These are phyloP conservation scores for Ceratopteris richardii DNA, from an alignment of 75 land plant species.

Conservation along the genomic window DNA sequence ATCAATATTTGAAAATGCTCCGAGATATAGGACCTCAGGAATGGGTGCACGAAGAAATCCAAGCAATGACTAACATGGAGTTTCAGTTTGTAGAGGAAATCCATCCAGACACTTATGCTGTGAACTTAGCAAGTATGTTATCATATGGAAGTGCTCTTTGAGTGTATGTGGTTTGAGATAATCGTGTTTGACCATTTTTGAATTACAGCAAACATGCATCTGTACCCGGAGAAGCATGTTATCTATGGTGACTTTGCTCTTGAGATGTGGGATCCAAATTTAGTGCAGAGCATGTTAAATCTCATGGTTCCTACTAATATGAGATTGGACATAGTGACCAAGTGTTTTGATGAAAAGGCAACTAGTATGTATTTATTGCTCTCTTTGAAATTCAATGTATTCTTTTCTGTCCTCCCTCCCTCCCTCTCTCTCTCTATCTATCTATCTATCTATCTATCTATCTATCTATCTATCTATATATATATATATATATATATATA, in stretches of 20 bases:
- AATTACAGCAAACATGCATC: constrained; percentile 58
- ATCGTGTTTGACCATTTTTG: no score
- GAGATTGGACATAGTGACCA: constrained; percentile 82
- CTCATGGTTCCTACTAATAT: constrained; percentile 75
- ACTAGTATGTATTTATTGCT: constrained; percentile 32
- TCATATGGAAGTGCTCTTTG: not conserved
- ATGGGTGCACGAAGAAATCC: constrained; percentile 93
- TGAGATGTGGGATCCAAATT: constrained; percentile 67
- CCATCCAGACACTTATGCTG: constrained; percentile 89
- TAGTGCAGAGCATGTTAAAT: constrained; percentile 44
- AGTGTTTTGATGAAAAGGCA: constrained; percentile 36
- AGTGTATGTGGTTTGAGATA: no score
- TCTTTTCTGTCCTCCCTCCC: not conserved
- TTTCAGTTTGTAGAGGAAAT: constrained; percentile 87
- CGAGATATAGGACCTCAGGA: constrained; percentile 59
- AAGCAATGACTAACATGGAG: constrained; percentile 82
- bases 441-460: no score
- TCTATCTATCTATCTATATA: no score
- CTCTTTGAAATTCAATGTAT: constrained; percentile 2
- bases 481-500: no score
- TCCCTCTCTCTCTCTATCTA: no score
- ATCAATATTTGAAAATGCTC: constrained; percentile 77
- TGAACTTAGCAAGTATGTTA: constrained; percentile 64
- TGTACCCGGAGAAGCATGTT: constrained; percentile 70
- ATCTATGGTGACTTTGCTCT: constrained; percentile 95